Conservation (phyloP, 2,329 filamentous ascomycete genomes). For the Calonectria leucothoes region DNA sequence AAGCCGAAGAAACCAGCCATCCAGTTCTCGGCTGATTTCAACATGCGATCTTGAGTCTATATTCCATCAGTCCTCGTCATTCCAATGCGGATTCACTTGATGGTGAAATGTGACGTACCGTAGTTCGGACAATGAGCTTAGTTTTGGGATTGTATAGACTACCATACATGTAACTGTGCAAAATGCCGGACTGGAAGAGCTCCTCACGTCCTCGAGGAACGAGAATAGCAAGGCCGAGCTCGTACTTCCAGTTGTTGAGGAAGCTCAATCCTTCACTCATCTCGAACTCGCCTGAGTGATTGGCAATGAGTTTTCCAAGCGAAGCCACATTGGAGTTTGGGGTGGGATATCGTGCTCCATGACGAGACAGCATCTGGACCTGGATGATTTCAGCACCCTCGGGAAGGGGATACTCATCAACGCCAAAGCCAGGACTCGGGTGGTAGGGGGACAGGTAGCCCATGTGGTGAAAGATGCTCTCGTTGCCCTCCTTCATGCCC, state of each 20-base stretch:
- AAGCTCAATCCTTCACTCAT: conserved; percentile 73
- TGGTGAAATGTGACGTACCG: conserved; percentile 50
- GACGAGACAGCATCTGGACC: conserved; percentile 78
- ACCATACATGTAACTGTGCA: conserved; percentile 80
- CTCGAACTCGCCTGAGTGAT: conserved; percentile 63
- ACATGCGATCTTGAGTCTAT: conserved; percentile 79
- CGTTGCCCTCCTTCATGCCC: conserved; percentile 65
- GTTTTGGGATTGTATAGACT: conserved; percentile 77
- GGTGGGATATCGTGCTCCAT: conserved; percentile 80
- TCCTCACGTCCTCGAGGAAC: conserved; percentile 80
- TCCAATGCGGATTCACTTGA: not conserved
- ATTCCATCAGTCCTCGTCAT: conserved; percentile 21
- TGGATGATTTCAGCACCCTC: conserved; percentile 75
- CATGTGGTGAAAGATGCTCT: conserved; percentile 78
- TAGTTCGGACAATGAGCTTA: conserved; percentile 80
- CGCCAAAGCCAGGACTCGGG: conserved; percentile 79
- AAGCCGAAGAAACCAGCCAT: conserved; percentile 83
- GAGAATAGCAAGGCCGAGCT: conserved; percentile 77
- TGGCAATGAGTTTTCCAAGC: conserved; percentile 69
- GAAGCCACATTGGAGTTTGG: conserved; percentile 63
- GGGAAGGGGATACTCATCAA: conserved; percentile 77
- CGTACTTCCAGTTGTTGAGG: conserved; percentile 75
- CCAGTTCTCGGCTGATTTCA: conserved; percentile 82
- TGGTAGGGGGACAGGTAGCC: conserved; percentile 76
- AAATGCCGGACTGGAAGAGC: conserved; percentile 73